phyloP scores from a whole-genome alignment of 805 yeast genomes.

The Candida gorgasii region DNA sequence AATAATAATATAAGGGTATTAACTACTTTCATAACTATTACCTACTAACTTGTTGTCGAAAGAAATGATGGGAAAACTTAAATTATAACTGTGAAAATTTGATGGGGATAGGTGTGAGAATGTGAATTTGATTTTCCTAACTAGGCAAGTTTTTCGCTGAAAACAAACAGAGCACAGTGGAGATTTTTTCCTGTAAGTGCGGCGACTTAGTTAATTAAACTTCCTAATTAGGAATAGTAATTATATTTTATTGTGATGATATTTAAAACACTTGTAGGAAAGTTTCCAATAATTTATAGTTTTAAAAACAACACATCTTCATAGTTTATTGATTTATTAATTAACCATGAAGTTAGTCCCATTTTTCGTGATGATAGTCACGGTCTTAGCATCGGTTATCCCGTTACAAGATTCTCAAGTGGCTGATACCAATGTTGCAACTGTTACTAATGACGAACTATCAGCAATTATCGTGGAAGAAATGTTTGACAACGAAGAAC shows the following conservation, averaged over 20 bases:
- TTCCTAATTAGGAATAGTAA: conserved; percentile 10
- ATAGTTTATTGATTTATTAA: not conserved
- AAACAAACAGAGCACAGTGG: conserved; percentile 8
- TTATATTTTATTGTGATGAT: not conserved
- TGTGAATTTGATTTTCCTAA: conserved; percentile 6
- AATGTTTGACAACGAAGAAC: conserved; percentile 12
- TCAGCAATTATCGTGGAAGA: conserved; percentile 3
- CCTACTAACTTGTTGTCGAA: not conserved
- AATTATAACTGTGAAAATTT: not conserved
- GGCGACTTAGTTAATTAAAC: conserved; percentile 1
- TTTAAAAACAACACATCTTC: too few relatives aligned
- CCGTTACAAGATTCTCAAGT: not conserved
- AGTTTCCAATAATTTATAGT: not conserved
- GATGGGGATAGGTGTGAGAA: not conserved
- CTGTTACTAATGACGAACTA: not conserved
- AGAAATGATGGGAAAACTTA: not conserved
- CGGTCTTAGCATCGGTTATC: conserved; percentile 5
- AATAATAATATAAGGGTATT: not conserved
- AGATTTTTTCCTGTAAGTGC: not conserved
- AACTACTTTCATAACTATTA: not conserved
- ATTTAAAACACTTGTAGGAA: conserved; percentile 1
- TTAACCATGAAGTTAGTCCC: conserved; percentile 1
- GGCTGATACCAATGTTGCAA: not conserved
- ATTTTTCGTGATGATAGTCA: conserved; percentile 1
- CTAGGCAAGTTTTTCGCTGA: conserved; percentile 4